Evolutionary conservation across 306 rosid species (phyloP), one percentile per base, ranked within the genome.

Genomic region (Quercus bicolor): DNA sequence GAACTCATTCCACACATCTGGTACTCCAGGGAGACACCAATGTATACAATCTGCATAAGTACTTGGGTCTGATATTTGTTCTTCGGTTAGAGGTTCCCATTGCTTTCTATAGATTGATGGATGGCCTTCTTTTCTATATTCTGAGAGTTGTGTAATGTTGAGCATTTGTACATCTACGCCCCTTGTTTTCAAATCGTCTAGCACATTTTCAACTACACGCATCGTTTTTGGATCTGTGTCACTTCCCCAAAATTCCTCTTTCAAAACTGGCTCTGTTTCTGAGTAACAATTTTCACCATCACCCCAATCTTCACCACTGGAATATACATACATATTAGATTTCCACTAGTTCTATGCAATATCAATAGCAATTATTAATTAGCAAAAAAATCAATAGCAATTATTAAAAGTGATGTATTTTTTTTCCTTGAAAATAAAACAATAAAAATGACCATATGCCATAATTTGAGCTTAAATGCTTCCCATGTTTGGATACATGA

Each of bases 11-110:
- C 98, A 93, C 10, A 91, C 96, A 81, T 93, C 98, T 53, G 98
- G 94, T 2, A 91, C 89, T 23, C 98, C 98, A 29, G 97, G 98
- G 15, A 94, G 92, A 51, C 97, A 94, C 97, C 98, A 94, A 78
- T 94, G 97, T 13, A 86, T 88, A 74, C 98, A 94, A 84, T 94
- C 97, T 21, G 98, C 92, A 78, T 90, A 94, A 73, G 84, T 80
- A 37, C 85, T 89, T 23, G 96, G 98, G 43, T 94, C 76, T 33
- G 88, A 56, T 23, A 78, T 70, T 69, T 88, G 88, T 24, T 88
- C 76, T 75, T 81, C 74, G 0, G 88, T 90, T 59, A 91, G 83
- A 26, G 89, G 75, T 23, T 91, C 93, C 95, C 98, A 93, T 48
- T 93, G 95, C 85, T 90, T 91, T 73, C 88, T 85, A 52, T 90